Evolutionary conservation across 2,329 filamentous ascomycete species (phyloP), one percentile per base, ranked within the genome.

Genomic region (Curvularia hawaiiensis): DNA sequence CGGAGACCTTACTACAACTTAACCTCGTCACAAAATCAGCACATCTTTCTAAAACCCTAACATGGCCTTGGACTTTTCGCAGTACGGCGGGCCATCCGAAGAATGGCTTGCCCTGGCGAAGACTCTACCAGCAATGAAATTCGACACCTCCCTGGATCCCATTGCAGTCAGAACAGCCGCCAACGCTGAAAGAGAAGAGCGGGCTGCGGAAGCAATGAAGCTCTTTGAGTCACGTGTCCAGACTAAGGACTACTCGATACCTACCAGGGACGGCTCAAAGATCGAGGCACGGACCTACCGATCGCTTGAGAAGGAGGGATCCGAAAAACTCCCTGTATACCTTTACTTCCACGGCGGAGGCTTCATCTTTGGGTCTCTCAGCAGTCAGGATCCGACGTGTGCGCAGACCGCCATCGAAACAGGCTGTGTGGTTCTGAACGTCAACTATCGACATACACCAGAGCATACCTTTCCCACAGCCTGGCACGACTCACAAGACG

Each of bases 371-470:
- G 85, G 85, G 2, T 83, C 80, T 0, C 64, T 87, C 2, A 62
- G 69, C 1, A 80, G 80, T 0, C 85, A 88, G 58, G 84, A 87
- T 52, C 79, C 80, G 0, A 76, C 74, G 1, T 87, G 84, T 60
- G 71, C 80, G 0, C 75, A 77, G 0, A 78, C 85, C 10, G 81
- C 83, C 0, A 66, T 79, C 12, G 74, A 75, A 4, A 67, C 76
- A 0, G 69, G 73, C 1, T 75, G 81, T 2, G 71, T 82, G 0
- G 83, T 86, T 0, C 63, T 86, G 1, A 84, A 85, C 41, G 74
- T 86, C 12, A 84, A 85, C 61, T 87, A 87, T 66, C 80, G 85
- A 0, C 84, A 87, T 63, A 84, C 84, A 0, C 85, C 85, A 0
- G 81, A 86, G 50, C 72, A 79, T 59, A 63, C 57, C 0, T 87